Percentiles rank a stretch among this genome's conserved stretches.
These are phyloP conservation scores for Inonotus hispidus DNA, from an alignment of 1,284 basidiomycete genomes.

Conservation along the genomic window DNA sequence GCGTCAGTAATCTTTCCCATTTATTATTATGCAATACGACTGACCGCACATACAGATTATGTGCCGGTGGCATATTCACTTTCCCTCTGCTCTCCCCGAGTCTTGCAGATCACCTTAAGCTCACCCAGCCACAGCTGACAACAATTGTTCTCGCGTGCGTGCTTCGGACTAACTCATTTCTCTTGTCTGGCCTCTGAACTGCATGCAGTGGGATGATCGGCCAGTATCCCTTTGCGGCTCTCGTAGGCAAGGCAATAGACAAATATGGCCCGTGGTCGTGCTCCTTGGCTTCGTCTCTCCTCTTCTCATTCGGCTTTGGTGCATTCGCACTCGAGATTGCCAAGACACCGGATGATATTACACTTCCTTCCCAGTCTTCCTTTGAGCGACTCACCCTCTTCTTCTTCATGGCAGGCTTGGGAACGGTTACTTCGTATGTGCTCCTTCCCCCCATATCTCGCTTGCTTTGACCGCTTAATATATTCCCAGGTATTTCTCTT, in stretches of 20 bases:
- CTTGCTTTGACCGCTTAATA: neutral
- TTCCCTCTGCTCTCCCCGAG: constrained; percentile 68
- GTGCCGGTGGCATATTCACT: constrained; percentile 68
- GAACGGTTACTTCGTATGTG: constrained; percentile 64
- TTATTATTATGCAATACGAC: neutral
- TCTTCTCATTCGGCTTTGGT: constrained; percentile 56
- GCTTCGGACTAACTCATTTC: neutral
- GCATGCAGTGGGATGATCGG: constrained; percentile 54
- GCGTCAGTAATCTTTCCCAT: constrained; percentile 41
- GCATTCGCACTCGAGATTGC: constrained; percentile 54
- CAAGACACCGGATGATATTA: constrained; percentile 35
- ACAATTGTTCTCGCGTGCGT: constrained; percentile 64
- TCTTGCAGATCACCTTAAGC: constrained; percentile 49
- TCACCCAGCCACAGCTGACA: constrained; percentile 72
- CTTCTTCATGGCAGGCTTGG: constrained; percentile 61
- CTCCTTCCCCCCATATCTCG: neutral
- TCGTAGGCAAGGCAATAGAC: constrained; percentile 57
- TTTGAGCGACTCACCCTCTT: constrained; percentile 50
- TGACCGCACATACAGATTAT: constrained; percentile 40
- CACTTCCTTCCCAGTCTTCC: constrained; percentile 35
- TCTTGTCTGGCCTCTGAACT: neutral
- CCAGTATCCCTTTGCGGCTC: constrained; percentile 60
- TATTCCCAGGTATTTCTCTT: constrained; percentile 59
- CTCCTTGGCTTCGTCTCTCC: constrained; percentile 54
- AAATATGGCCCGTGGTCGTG: constrained; percentile 54